Percentiles rank a stretch among this genome's conserved stretches.
Conservation (phyloP, 225 moss, liverwort and hornwort species). For the Asterella californica region DNA sequence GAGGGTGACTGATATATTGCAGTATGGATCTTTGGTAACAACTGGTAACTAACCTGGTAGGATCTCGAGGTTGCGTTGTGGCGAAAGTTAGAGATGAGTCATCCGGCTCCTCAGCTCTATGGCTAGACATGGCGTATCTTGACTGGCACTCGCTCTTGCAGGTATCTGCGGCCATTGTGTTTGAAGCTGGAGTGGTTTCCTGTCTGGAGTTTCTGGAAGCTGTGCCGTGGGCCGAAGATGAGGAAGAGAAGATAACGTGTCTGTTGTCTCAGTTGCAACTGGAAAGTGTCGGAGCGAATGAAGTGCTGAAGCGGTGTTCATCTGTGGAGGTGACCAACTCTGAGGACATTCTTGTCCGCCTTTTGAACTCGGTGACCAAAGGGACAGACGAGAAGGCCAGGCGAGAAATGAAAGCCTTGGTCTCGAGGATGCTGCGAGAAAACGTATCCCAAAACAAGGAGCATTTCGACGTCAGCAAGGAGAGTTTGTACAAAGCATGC, state of each 20-base stretch:
- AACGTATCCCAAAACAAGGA: constrained; percentile 69
- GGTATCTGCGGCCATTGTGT: constrained; percentile 80
- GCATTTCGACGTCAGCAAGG: constrained; percentile 72
- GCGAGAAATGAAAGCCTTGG: constrained; percentile 79
- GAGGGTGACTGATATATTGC: no score
- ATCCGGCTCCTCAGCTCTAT: no score
- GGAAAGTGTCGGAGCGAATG: constrained; percentile 67
- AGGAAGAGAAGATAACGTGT: constrained; percentile 76
- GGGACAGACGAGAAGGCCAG: constrained; percentile 88
- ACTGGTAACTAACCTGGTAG: no score
- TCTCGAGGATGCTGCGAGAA: constrained; percentile 81
- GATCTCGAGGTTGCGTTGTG: no score
- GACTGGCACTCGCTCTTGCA: constrained; percentile 17
- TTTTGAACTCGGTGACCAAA: constrained; percentile 73
- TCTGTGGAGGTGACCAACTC: constrained; percentile 48
- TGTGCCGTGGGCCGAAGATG: constrained; percentile 83
- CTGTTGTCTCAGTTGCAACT: constrained; percentile 67
- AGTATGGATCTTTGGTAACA: no score
- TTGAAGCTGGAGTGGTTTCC: constrained; percentile 75
- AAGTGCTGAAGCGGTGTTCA: constrained; percentile 71
- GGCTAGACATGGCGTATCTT: no score
- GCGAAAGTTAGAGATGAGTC: no score
- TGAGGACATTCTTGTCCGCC: constrained; percentile 71
- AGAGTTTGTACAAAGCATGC: constrained; percentile 73
- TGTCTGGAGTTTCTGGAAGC: constrained; percentile 81